phyloP scores from a whole-genome alignment of 257 asterid species.

The Euphrasia confusa region DNA sequence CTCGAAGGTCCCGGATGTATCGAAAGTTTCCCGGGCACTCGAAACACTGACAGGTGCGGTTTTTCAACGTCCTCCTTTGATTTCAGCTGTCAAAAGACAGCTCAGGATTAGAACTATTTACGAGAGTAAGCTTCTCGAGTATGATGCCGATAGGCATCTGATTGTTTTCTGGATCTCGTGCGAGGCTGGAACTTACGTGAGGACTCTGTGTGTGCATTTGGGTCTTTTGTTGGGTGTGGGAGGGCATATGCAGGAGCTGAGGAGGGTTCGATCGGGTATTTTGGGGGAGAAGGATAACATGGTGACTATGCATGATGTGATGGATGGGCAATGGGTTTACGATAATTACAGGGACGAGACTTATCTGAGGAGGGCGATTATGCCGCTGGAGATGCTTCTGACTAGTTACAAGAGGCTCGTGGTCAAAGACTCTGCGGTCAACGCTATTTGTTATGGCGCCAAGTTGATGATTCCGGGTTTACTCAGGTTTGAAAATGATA shows the following conservation, averaged over 20 bases:
- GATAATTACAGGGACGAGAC: slow-evolving; percentile 76
- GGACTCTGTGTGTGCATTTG: slow-evolving; percentile 83
- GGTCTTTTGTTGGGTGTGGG: slow-evolving; percentile 88
- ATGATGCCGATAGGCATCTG: slow-evolving; percentile 56
- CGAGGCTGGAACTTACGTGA: slow-evolving; percentile 87
- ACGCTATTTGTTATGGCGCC: slow-evolving; percentile 83
- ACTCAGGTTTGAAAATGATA: slow-evolving; percentile 80
- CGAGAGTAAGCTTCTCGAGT: slow-evolving; percentile 80
- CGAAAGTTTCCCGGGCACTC: slow-evolving; percentile 66
- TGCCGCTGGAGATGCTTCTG: slow-evolving; percentile 75
- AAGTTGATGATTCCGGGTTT: slow-evolving; percentile 84
- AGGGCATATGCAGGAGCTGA: slow-evolving; percentile 82
- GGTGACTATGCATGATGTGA: slow-evolving; percentile 86
- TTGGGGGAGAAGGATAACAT: slow-evolving; percentile 85
- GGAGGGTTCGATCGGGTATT: slow-evolving; percentile 83
- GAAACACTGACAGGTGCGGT: slow-evolving; percentile 81
- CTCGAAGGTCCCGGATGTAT: slow-evolving; percentile 59
- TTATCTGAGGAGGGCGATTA: slow-evolving; percentile 74
- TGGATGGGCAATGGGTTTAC: slow-evolving; percentile 77
- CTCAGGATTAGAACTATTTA: slow-evolving; percentile 84
- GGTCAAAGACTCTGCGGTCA: slow-evolving; percentile 79
- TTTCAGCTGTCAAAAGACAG: slow-evolving; percentile 83
- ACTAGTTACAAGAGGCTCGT: slow-evolving; percentile 84
- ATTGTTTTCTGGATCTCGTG: slow-evolving; percentile 86
- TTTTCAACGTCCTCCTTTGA: slow-evolving; percentile 80